Conservation (phyloP, 257 asterid genomes). For the Solanum chiquidenum region DNA sequence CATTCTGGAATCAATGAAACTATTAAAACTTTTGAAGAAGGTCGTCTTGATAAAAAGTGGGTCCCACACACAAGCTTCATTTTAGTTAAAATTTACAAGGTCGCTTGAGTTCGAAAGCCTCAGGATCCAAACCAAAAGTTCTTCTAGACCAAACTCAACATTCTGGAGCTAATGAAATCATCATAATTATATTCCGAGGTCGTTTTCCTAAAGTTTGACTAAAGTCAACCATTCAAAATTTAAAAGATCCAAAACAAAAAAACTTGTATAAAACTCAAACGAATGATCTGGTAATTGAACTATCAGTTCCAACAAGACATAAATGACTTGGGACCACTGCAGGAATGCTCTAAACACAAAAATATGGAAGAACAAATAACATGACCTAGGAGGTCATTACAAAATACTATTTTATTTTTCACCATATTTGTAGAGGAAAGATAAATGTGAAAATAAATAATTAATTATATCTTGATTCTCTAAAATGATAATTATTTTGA, state of each 20-base stretch:
- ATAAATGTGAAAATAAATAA: background rate
- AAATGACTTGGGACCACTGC: background rate
- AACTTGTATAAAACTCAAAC: no score
- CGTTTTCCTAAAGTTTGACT: background rate
- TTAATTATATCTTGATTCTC: background rate
- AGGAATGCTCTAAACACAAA: background rate
- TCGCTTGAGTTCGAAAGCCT: background rate
- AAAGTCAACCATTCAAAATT: background rate
- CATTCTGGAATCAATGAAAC: background rate
- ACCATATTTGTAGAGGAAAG: background rate
- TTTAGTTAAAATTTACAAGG: background rate
- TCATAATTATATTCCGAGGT: background rate
- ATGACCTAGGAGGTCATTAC: background rate
- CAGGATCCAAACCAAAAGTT: background rate
- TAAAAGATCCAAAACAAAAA: background rate
- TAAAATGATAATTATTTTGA: background rate
- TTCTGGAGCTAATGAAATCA: background rate
- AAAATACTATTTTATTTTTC: background rate
- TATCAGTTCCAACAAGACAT: background rate
- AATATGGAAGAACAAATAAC: background rate
- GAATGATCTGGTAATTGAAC: background rate
- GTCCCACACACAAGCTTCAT: background rate
- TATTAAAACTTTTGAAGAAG: background rate
- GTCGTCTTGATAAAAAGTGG: background rate
- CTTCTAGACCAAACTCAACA: background rate